phyloP scores from a whole-genome alignment of 805 yeast genomes.

The Spathaspora sp. region DNA sequence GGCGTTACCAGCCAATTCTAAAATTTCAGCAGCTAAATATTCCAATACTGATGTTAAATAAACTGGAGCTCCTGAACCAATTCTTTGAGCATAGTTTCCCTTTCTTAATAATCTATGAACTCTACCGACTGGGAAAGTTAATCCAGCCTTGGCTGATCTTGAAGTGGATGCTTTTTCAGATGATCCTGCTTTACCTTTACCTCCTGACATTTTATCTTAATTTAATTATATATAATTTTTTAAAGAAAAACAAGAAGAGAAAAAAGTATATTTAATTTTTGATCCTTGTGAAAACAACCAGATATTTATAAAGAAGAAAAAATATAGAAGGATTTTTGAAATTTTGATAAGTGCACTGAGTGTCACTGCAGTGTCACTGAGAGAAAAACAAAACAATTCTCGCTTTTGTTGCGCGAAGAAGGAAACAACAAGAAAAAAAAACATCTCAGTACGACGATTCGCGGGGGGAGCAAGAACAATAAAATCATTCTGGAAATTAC shows the following conservation, averaged over 20 bases:
- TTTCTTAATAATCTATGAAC: slow-evolving; percentile 94
- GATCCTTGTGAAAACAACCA: background rate
- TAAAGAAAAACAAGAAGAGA: background rate
- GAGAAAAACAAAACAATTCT: too few species aligned
- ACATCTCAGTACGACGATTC: background rate
- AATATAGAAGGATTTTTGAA: background rate
- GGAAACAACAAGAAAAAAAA: background rate
- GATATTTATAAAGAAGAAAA: slow-evolving; percentile 1
- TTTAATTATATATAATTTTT: background rate
- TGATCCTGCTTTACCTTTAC: slow-evolving; percentile 91
- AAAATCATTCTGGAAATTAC: background rate
- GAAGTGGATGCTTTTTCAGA: slow-evolving; percentile 95
- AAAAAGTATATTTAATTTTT: background rate
- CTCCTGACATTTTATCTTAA: slow-evolving; percentile 64
- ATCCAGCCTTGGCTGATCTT: slow-evolving; percentile 97
- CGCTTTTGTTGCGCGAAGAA: background rate
- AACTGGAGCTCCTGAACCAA: slow-evolving; percentile 99
- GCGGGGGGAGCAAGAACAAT: background rate
- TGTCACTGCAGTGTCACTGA: too few species aligned
- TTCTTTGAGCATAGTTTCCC: slow-evolving; percentile 97
- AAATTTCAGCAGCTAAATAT: slow-evolving; percentile 95
- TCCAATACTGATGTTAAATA: slow-evolving; percentile 96
- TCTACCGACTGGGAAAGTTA: slow-evolving; percentile 99
- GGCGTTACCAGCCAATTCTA: slow-evolving; percentile 98
- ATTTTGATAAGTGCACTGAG: background rate